A percentile compares a stretch with the other conserved stretches of the same genome.
Conservation (phyloP, 345 rosid species). For the sweet orange (Citrus sinensis) region DNA sequence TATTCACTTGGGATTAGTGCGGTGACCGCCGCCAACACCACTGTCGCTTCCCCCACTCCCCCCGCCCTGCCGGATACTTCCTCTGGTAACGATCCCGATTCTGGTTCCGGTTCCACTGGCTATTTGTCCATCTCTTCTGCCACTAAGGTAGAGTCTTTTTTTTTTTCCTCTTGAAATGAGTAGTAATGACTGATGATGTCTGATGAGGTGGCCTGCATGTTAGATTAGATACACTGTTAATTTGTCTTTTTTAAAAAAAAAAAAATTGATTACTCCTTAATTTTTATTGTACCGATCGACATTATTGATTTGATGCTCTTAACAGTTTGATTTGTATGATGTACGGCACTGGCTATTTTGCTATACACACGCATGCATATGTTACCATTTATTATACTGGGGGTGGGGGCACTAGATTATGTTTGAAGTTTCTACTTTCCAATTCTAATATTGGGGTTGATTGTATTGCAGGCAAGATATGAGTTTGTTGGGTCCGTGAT, state of each 20-base stretch:
- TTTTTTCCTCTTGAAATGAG: neutral
- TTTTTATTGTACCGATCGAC: neutral
- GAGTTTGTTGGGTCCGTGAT: neutral
- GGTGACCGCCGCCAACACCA: neutral
- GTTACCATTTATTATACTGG: no score
- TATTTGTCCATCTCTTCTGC: constrained; percentile 48
- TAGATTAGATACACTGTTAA: neutral
- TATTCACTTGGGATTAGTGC: constrained; percentile 45
- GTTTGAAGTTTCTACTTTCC: no score
- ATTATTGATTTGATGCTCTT: neutral
- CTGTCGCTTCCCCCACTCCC: constrained; percentile 14
- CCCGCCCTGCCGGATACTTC: constrained; percentile 28
- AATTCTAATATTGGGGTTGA: neutral
- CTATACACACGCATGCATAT: no score
- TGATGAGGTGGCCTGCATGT: no score
- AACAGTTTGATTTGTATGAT: neutral
- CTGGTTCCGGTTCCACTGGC: constrained; percentile 23
- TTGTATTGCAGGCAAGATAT: constrained; percentile 15
- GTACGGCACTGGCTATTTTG: neutral
- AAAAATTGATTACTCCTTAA: neutral
- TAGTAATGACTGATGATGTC: no score
- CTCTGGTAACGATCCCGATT: neutral
- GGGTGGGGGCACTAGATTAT: no score
- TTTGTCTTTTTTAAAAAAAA: neutral
- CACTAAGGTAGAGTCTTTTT: constrained; percentile 27